Base-by-base conservation (phyloP, 2,329 filamentous ascomycete species). In the Alternaria conjuncta region DNA sequence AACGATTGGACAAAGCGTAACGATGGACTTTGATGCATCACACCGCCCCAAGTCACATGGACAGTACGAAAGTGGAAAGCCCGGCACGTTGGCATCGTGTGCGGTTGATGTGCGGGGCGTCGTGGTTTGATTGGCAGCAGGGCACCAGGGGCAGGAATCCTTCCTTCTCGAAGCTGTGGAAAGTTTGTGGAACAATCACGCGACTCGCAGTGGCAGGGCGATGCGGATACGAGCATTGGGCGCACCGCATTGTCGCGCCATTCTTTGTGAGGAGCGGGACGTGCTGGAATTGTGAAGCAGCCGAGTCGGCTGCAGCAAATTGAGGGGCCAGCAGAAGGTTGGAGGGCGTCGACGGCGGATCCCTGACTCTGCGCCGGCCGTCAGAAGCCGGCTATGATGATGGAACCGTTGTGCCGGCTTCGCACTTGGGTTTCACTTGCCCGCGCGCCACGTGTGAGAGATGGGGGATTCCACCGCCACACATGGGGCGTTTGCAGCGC, bases 21-120 rank as follows among this genome's bases (percentile, higher is more conserved):
- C 13, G 57, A 63, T 30, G 58, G 60, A 60, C 23, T 45, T 28
- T 23, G 50, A 47, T 30, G 61, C 61, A 70, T 70, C 75, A 78
- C 75, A 78, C 77, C 75, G 77, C 76, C 68, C 63, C 66, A 71
- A 66, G 68, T 73, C 75, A 77, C 73, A 73, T 76, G 75, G 74
- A 70, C 66, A 57, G 50, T 15, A 43, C 56, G 47, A 26, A 47
- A 53, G 46, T 63, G 65, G 49, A 47, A 67, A 57, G 61, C 26
- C 47, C 46, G 57, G 44, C 46, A 49, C 49, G 44, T 50, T 57
- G 64, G 51, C 49, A 59, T 44, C 36, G 36, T 41, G 36, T 65
- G 55, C 57, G 56, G 49, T 45, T 60, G 70, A 65, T 64, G 65
- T 71, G 71, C 69, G 70, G 70, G 66, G 64, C 61, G 55, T 15